Conservation (phyloP, 805 yeast genomes). For the Candida schatavii region DNA sequence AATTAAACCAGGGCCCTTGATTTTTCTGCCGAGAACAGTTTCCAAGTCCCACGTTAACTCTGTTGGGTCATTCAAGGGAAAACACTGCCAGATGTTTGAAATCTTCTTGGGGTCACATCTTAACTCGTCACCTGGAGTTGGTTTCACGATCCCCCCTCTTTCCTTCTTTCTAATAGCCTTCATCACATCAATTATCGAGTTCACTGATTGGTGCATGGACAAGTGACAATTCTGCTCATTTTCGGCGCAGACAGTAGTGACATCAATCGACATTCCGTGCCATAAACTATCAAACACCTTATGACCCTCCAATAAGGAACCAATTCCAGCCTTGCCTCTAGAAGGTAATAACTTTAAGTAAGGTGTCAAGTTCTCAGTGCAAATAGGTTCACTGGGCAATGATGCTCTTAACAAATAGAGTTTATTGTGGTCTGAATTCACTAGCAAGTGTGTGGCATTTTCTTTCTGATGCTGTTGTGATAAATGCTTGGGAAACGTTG, state of each 20-base stretch:
- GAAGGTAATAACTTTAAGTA: conserved; percentile 87
- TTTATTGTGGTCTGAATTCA: conserved; percentile 29
- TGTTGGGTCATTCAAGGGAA: conserved; percentile 61
- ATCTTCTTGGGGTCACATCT: conserved; percentile 69
- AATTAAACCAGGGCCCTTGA: conserved; percentile 58
- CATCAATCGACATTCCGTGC: conserved; percentile 91
- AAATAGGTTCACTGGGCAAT: conserved; percentile 90
- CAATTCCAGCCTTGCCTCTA: conserved; percentile 84
- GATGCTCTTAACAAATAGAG: conserved; percentile 74
- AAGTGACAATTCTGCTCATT: conserved; percentile 39
- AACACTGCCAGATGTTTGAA: conserved; percentile 64
- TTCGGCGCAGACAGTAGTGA: conserved; percentile 51
- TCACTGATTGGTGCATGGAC: conserved; percentile 62
- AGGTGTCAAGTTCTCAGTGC: conserved; percentile 96
- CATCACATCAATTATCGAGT: conserved; percentile 69
- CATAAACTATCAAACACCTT: conserved; percentile 86
- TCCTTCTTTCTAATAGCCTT: conserved; percentile 59
- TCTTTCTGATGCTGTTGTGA: conserved; percentile 34
- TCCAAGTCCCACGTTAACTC: conserved; percentile 51
- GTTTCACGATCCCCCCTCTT: conserved; percentile 74
- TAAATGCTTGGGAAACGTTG: conserved; percentile 60
- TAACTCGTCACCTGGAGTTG: conserved; percentile 65
- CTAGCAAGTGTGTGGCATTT: conserved; percentile 6
- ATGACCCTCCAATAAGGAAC: conserved; percentile 86
- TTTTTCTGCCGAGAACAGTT: conserved; percentile 66